Evolutionary conservation across 179 eudicot genomes (phyloP).

Genomic region (Actinidia chinensis): DNA sequence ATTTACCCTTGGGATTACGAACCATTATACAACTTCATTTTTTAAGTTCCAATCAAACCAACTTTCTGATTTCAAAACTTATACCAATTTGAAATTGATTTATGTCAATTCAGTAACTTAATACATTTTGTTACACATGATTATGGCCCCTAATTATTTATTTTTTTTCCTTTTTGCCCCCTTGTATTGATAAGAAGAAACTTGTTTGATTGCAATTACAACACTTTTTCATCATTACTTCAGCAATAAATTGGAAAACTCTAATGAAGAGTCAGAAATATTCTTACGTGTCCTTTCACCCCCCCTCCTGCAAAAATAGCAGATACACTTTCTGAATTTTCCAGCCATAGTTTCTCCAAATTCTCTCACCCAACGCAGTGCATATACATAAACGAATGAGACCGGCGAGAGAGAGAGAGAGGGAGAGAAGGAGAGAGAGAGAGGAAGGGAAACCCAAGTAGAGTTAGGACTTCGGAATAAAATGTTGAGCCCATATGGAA

Average conservation of each 20-base stretch:
- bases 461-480: background rate
- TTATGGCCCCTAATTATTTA: no score
- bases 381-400: no score
- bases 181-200: no score
- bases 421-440: background rate
- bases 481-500: background rate
- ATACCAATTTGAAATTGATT: no score
- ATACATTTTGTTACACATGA: no score
- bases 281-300: slow-evolving; percentile 27
- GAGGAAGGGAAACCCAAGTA: background rate
- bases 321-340: slow-evolving; percentile 36
- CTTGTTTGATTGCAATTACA: background rate
- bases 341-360: slow-evolving; percentile 21
- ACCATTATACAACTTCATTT: no score
- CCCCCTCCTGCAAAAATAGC: slow-evolving; percentile 29
- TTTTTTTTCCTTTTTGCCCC: no score
- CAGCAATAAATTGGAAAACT: slow-evolving; percentile 7
- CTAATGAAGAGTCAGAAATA: background rate
- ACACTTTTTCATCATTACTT: background rate
- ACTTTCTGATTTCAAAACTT: no score
- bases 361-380: no score
- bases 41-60: no score
- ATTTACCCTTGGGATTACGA: no score
- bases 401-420: background rate
- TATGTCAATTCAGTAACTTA: no score